Base-by-base conservation (phyloP, 1,284 basidiomycete species). In the Malassezia nana region DNA sequence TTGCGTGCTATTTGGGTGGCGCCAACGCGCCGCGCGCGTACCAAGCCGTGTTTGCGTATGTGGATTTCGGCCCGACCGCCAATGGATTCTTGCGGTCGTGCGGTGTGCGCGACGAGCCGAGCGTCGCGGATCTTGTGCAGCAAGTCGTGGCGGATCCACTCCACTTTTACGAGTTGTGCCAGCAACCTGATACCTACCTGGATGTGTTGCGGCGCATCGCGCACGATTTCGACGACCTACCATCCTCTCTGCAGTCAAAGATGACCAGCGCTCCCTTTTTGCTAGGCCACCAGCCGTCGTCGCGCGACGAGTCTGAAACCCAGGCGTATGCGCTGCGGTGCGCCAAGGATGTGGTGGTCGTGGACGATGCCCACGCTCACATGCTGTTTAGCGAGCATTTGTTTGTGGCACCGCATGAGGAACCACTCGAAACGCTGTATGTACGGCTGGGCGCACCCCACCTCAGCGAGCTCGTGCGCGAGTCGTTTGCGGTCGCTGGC, bases 391-490 rank as follows among this genome's bases (percentile, higher is more conserved):
- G 59, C 7, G 64, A 62, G n/a, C 50, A 60, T 31, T 48, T 74
- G 13, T 89, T 85, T 69, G 81, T 81, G 0, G 89, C 88, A 4
- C 91, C 89, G 0, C 90, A 91, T 67, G 91, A 96, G 70, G 89
- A 92, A 63, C 77, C 86, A 22, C 76, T 89, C 5, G 63, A 67
- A 67, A 51, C 75, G 42, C 46, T 71, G 32, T 78, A 78, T 60
- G 57, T 54, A 4, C 64, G 73, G 26, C 72, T 80, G 2, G 79
- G 79, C 3, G 86, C 86, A 5, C 81, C 79, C 26, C 78, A 81
- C 5, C 77, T 96, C 25, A 85, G 83, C 54, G 76, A 78, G 4
- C 76, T 89, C 18, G 81, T 95, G 32, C 80, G 81, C 55, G 86
- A 90, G 64, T 82, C 86, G 41, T 85, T 86, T 64, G 80, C 82